Evolutionary conservation across 352 stramenopile species (phyloP).

Genomic region (Phytophthora pinifolia): DNA sequence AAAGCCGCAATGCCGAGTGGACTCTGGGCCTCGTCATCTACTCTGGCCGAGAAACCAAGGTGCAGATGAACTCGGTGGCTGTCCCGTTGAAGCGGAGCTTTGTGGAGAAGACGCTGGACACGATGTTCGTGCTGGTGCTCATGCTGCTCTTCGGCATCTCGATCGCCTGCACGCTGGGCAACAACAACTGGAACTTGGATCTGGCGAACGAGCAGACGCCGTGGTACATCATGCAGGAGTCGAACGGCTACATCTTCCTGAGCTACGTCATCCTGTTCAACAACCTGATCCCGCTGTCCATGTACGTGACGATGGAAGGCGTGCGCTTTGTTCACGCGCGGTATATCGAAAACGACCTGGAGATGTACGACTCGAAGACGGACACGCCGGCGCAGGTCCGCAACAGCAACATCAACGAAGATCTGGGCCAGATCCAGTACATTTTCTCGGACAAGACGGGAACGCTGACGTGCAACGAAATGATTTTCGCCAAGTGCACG

Average conservation of each 20-base stretch:
- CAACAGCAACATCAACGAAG: slow-evolving; percentile 90
- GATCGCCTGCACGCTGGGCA: slow-evolving; percentile 77
- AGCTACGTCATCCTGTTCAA: slow-evolving; percentile 92
- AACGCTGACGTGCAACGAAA: slow-evolving; percentile 87
- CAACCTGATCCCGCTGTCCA: slow-evolving; percentile 86
- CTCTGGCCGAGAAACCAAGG: slow-evolving; percentile 82
- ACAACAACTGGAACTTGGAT: slow-evolving; percentile 84
- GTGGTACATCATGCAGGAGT: slow-evolving; percentile 70
- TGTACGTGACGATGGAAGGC: slow-evolving; percentile 91
- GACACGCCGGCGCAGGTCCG: slow-evolving; percentile 81
- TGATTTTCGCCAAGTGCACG: slow-evolving; percentile 92
- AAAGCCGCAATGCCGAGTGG: slow-evolving; percentile 87
- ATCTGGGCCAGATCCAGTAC: slow-evolving; percentile 90
- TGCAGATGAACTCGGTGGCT: slow-evolving; percentile 82
- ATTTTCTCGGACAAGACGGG: slow-evolving; percentile 91
- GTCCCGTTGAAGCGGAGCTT: slow-evolving; percentile 85
- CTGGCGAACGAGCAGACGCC: slow-evolving; percentile 46
- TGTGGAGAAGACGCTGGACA: slow-evolving; percentile 86
- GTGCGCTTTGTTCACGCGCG: slow-evolving; percentile 86
- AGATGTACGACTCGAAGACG: slow-evolving; percentile 76
- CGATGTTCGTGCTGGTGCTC: slow-evolving; percentile 87
- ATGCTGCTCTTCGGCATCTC: slow-evolving; percentile 88
- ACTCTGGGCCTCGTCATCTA: slow-evolving; percentile 86
- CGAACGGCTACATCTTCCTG: slow-evolving; percentile 88
- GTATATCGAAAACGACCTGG: slow-evolving; percentile 85